Base-by-base conservation (phyloP, 1,284 basidiomycete species). In the Mycosarcoma mackinlayi region DNA sequence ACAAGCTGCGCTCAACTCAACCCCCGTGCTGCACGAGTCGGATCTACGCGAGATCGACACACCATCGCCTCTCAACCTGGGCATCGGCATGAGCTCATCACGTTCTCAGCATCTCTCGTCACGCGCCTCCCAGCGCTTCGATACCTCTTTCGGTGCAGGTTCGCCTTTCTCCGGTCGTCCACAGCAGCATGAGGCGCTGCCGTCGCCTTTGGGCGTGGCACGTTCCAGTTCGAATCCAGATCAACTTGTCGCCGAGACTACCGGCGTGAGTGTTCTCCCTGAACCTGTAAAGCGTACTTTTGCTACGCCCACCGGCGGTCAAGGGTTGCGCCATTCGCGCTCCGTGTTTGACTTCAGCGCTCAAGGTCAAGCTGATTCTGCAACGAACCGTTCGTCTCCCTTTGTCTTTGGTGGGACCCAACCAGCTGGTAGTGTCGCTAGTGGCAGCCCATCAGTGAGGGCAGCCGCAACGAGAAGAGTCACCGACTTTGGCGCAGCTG, bases 1-100 rank as follows among this genome's bases (percentile, higher is more conserved):
- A 3, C 68, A 71, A 21, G 67, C 72, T 13, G 74, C 74, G 18
- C 55, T 76, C 34, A 58, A 61, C 38, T 71, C 72, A 0, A 68
- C 67, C 9, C 67, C 64, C 5, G 64, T 70, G 2, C 48, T 75
- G 21, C 57, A 70, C 14, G 70, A 65, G 19, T 47, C 67, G 1
- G 67, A 70, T 40, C 38, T 69, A 25, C 41, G 47, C 10, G 66
- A 69, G 11, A 59, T 63, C 30, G 60, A 69, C n/a, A 39, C 59
- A 0, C 60, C 60, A 0, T 59, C 66, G 10, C 52, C 66, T n/a
- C n/a, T n/a, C 11, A 51, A 41, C 24, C 18, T 63, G 1, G 55
- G 46, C 10, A 19, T 49, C 13, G 50, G 54, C 14, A 23, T 34
- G 44, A 37, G 25, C 25, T 37, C 38, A 4, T 54, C 59, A 13